phyloP scores from a whole-genome alignment of 257 asterid genomes.

The Primulina eburnea region DNA sequence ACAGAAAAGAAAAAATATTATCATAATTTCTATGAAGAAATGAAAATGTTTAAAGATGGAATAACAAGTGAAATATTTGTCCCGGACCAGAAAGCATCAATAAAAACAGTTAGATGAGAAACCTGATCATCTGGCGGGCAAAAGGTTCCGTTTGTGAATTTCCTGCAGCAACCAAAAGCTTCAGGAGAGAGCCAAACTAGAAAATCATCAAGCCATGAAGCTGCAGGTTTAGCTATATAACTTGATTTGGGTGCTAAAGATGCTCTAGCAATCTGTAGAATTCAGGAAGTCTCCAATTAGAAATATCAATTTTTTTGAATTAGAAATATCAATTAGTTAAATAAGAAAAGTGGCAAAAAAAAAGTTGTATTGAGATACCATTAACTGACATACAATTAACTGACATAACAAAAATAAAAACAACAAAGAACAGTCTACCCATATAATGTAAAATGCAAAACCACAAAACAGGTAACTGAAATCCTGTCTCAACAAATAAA shows the following conservation, averaged over 20 bases:
- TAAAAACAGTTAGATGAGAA: background rate
- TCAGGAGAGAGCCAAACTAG: conserved; percentile 98
- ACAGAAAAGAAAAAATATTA: background rate
- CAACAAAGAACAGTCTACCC: background rate
- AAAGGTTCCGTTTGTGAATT: conserved; percentile 78
- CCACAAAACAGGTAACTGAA: background rate
- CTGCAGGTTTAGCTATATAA: conserved; percentile 98
- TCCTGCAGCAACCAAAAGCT: conserved; percentile 97
- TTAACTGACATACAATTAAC: background rate
- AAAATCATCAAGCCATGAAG: conserved; percentile 98
- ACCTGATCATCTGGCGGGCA: conserved; percentile 99
- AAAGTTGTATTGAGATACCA: background rate
- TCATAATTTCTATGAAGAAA: background rate
- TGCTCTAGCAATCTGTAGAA: conserved; percentile 83
- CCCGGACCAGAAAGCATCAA: background rate
- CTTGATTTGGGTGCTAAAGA: conserved; percentile 85
- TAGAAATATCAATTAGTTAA: conserved; percentile 9
- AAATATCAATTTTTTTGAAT: background rate
- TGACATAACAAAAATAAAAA: background rate
- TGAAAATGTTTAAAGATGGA: conserved; percentile 9
- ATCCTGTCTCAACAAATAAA: background rate
- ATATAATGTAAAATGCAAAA: background rate
- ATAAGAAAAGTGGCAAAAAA: background rate
- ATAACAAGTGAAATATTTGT: conserved; percentile 13
- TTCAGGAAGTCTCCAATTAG: conserved; percentile 14